Conservation (phyloP, 495 filamentous ascomycete genomes). For the Jackrogersella multiformis region DNA sequence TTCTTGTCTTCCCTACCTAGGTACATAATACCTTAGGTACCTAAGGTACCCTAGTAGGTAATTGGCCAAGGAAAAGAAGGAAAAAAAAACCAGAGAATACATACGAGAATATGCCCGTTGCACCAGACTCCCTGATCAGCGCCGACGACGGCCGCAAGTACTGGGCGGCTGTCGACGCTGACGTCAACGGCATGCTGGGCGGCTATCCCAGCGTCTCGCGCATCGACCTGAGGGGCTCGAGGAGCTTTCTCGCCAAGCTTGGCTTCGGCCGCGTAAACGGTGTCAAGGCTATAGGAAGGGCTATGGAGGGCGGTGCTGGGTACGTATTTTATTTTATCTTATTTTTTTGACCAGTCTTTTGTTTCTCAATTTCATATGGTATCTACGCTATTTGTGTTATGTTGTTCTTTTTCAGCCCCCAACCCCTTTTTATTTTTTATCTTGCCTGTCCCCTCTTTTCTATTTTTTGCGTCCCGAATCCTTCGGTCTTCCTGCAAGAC, state of each 20-base stretch:
- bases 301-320: constrained; percentile 66
- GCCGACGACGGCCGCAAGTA: constrained; percentile 67
- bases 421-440: too few species aligned
- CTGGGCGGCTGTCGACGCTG: constrained; percentile 77
- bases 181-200: constrained; percentile 84
- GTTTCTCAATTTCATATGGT: background rate
- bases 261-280: constrained; percentile 58
- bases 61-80: background rate
- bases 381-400: too few species aligned
- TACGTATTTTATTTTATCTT: constrained; percentile 38
- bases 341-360: background rate
- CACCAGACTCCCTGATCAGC: constrained; percentile 62
- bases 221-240: constrained; percentile 80
- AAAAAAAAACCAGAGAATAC: background rate
- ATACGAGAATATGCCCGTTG: background rate
- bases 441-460: background rate
- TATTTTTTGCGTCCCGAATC: constrained; percentile 16
- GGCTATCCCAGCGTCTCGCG: constrained; percentile 77
- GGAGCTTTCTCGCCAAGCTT: constrained; percentile 79
- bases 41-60: background rate
- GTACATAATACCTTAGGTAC: too few species aligned
- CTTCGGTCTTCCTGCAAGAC: background rate
- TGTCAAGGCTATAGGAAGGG: constrained; percentile 39
- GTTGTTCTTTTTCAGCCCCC: too few species aligned
- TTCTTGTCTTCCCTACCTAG: background rate